Evolutionary conservation across 768 basidiomycete genomes (phyloP).

Genomic region (Podaxis sp.): DNA sequence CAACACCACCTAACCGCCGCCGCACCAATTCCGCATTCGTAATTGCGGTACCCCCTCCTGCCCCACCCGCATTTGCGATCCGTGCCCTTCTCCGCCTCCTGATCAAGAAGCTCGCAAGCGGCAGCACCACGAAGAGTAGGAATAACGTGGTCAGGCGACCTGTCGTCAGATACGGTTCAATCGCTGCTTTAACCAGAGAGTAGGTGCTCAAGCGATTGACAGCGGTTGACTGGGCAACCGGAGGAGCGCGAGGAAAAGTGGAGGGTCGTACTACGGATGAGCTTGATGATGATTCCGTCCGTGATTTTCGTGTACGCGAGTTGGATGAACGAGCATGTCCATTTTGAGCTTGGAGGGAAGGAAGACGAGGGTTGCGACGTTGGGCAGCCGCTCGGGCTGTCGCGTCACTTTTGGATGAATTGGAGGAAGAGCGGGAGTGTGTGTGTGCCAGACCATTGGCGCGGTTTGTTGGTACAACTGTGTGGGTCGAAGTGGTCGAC

Average conservation of each 20-base stretch:
- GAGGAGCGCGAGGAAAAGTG: constrained; percentile 21
- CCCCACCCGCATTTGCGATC: constrained; percentile 18
- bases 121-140: constrained; percentile 44
- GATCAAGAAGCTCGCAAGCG: constrained; percentile 47
- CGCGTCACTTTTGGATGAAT: constrained; percentile 35
- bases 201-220: constrained; percentile 25
- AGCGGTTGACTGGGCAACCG: constrained; percentile 24
- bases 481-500: constrained; percentile 72
- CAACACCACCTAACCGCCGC: constrained; percentile 45
- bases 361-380: constrained; percentile 8
- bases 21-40: constrained; percentile 56
- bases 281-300: constrained; percentile 19
- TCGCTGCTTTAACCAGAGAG: constrained; percentile 44
- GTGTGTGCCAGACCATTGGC: constrained; percentile 12
- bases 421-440: constrained; percentile 26
- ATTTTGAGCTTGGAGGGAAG: constrained; percentile 15
- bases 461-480: constrained; percentile 56
- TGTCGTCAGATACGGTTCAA: constrained; percentile 47
- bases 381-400: constrained; percentile 6
- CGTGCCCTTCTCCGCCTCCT: constrained; percentile 43
- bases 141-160: constrained; percentile 49
- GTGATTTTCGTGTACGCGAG: constrained; percentile 23
- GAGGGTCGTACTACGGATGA: constrained; percentile 17
- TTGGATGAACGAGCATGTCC: constrained; percentile 15
- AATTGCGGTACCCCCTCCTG: constrained; percentile 17